Evolutionary conservation across 75 land plant species (phyloP).

Genomic region (Cunninghamia lanceolata): DNA sequence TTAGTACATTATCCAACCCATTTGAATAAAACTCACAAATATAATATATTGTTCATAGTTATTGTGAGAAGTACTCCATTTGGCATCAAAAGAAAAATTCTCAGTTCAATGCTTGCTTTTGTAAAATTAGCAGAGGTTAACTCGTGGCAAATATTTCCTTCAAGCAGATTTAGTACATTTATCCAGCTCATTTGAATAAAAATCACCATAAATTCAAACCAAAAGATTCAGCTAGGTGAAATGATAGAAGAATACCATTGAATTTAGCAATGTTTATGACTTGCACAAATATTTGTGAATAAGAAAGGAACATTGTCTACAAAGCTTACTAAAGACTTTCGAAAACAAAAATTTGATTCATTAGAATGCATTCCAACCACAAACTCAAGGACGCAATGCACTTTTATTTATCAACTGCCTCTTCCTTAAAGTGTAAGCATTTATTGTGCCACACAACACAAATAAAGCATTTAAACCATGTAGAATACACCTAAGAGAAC

Average conservation of each 20-base stretch:
- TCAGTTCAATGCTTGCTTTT: background rate
- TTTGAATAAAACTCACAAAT: background rate
- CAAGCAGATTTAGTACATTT: background rate
- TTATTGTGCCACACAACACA: background rate
- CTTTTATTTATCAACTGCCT: background rate
- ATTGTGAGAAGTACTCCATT: background rate
- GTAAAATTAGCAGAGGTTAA: background rate
- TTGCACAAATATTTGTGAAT: background rate
- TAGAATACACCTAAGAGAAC: background rate
- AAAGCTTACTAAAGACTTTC: background rate
- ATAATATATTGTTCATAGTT: background rate
- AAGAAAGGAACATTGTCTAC: background rate
- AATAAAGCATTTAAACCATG: background rate
- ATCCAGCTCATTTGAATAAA: background rate
- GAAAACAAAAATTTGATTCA: background rate
- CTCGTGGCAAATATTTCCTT: background rate
- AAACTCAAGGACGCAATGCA: background rate
- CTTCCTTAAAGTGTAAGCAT: background rate
- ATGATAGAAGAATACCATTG: background rate
- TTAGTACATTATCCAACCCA: background rate
- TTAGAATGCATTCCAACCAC: background rate
- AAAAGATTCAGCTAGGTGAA: background rate
- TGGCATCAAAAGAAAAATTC: background rate
- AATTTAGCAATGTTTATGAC: background rate
- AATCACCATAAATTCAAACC: background rate